Evolutionary conservation across 2,329 filamentous ascomycete genomes (phyloP), one percentile per base, ranked within the genome.

Genomic region (Botrytis galanthina): DNA sequence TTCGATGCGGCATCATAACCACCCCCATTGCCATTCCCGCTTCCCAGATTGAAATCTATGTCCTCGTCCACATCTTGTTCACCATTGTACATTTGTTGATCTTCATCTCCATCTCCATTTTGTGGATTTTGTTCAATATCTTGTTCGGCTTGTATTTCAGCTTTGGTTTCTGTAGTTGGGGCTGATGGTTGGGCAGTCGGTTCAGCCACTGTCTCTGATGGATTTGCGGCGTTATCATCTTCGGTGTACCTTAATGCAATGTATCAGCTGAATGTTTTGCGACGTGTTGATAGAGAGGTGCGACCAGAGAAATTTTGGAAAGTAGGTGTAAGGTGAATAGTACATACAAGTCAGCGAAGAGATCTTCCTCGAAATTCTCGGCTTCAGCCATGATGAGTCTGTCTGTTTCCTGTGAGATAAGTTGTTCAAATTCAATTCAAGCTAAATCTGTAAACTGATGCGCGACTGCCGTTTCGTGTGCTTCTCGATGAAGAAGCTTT

Each of bases 331-430:
- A 35, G 18, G 26, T 42, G 32, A 35, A 32, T 63, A 26, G 61
- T 73, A 88, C 93, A 84, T 86, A 97, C 94, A 97, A 89, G 84
- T 97, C 95, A 80, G 94, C 94, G 83, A 97, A 97, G 84, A 97
- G 92, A 87, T 97, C 94, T 81, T 97, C 95, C 79, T 97, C 94
- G 78, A 94, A 91, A 78, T 93, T 93, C 80, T 95, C 93, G 71
- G 88, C 86, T 80, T 96, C 93, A 66, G 93, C 90, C 93, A 95
- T 96, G 79, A 68, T 87, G 82, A 66, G 1, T 69, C 18, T 42
- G 60, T 42, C 54, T 69, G n/a, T 61, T 9, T 29, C 51, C 39
- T 68, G 42, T 72, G 63, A 32, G 26, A 39, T 35, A 60, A 61
- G 22, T 42, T 60, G 42, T 48, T 72, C 60, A 26, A 22, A 61